phyloP scores from a whole-genome alignment of 805 yeast species.

The Isabelozyma rhagii region DNA sequence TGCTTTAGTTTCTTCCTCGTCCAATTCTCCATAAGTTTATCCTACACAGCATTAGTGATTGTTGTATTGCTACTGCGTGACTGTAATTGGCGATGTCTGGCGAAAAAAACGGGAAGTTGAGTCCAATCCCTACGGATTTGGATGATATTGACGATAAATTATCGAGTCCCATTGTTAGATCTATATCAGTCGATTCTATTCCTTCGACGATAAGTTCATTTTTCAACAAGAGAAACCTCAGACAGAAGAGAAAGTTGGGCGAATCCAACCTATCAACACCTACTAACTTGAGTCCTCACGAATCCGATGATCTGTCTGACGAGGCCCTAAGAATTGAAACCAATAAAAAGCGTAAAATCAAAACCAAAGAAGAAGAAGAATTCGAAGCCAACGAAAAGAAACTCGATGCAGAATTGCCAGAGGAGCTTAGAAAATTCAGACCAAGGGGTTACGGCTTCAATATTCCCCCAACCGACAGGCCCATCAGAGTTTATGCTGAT shows the following conservation, averaged over 20 bases:
- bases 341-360: constrained; percentile 19
- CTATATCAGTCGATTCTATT: constrained; percentile 39
- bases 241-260: constrained; percentile 16
- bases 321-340: constrained; percentile 2
- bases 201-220: constrained; percentile 35
- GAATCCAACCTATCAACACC: constrained; percentile 13
- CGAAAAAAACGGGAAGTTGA: neutral
- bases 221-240: constrained; percentile 20
- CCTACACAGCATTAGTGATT: too few relatives aligned
- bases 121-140: neutral
- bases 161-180: constrained; percentile 21
- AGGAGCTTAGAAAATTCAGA: constrained; percentile 68
- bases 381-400: constrained; percentile 50
- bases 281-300: constrained; percentile 9
- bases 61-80: too few relatives aligned
- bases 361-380: constrained; percentile 24
- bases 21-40: too few relatives aligned
- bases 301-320: constrained; percentile 15
- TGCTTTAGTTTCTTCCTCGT: neutral
- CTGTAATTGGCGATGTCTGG: neutral
- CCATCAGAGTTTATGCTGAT: constrained; percentile 94
- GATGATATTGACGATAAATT: neutral
- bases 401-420: constrained; percentile 64
- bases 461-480: constrained; percentile 79
- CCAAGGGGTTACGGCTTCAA: constrained; percentile 79